These are phyloP conservation scores for Gloeopeniophorella convolvens DNA, from an alignment of 768 basidiomycete species.

Conservation along the genomic window DNA sequence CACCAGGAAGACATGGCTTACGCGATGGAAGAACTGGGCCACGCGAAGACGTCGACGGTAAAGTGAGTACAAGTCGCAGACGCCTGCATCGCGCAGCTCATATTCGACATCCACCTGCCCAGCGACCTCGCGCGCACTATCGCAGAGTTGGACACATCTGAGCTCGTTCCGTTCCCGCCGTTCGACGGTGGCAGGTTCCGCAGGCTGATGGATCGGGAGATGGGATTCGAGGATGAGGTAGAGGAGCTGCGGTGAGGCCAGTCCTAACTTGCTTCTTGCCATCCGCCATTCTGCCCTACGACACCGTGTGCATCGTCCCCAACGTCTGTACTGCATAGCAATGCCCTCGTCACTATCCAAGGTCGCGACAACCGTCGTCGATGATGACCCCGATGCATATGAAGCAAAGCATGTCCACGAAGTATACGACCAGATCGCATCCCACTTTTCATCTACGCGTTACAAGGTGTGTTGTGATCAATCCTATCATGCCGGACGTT, in stretches of 20 bases:
- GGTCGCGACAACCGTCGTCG: conserved; percentile 29
- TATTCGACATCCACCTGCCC: too few species aligned
- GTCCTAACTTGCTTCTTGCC: not conserved
- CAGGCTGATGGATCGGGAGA: conserved; percentile 63
- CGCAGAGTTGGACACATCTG: conserved; percentile 37
- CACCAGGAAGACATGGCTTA: conserved; percentile 88
- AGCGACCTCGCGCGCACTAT: conserved; percentile 56
- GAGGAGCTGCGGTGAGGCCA: not conserved
- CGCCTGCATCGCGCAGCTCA: too few species aligned
- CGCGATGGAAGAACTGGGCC: conserved; percentile 49
- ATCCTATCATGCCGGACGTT: not conserved
- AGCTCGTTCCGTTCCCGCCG: conserved; percentile 53
- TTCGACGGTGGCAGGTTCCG: conserved; percentile 65
- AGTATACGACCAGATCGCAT: conserved; percentile 80
- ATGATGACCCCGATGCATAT: conserved; percentile 49
- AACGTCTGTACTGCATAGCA: conserved; percentile 6
- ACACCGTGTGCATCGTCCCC: not conserved
- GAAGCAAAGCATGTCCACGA: conserved; percentile 74
- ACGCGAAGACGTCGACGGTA: conserved; percentile 52
- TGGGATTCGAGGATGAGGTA: conserved; percentile 49
- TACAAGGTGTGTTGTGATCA: conserved; percentile 57
- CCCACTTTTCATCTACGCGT: conserved; percentile 82
- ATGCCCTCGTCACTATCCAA: conserved; percentile 31
- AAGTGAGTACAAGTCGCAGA: conserved; percentile 40
- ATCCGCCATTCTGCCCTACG: not conserved